Base-by-base conservation (phyloP, 306 rosid genomes). In the Hippophae tibetana region DNA sequence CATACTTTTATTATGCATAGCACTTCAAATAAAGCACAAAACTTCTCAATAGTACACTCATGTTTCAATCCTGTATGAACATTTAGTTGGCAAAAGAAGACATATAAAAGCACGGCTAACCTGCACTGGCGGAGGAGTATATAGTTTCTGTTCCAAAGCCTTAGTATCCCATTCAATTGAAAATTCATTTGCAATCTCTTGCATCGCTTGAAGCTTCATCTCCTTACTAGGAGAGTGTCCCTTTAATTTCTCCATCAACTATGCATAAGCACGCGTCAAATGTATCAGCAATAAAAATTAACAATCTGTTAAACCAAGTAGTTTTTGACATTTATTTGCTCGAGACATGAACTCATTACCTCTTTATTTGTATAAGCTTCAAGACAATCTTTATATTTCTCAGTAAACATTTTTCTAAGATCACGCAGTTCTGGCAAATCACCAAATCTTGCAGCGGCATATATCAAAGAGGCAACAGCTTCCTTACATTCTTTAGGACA, bases 401-500 rank as follows among this genome's bases (percentile, higher is more conserved):
- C 73, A 4, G 69, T 67, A 48, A 88, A 84, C 45, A 78, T 26
- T 42, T 58, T 66, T 75, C 96, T 74, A 62, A 92, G 84, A 7
- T 75, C 79, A 38, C 94, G 86, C 48, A 92, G 56, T 66, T 86
- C 96, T 6, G 96, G 96, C 63, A 92, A 73, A 66, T 86, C 94
- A 48, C 78, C 71, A 44, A 86, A 63, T 52, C 95, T 66, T 63
- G 90, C 90, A 26, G 97, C 90, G 2, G 90, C 97, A 40, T 78
- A 80, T 11, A 80, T 84, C 77, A 92, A 52, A 14, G 99, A 75
- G 13, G 81, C 52, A 3, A 88, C 83, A 9, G 90, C 89, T 76
- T 88, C 99, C 54, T 70, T 86, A 85, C 97, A 88, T 70, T 88
- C 99, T 23, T 84, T 96, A 13, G 95, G 95, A 69, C 95, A 92